phyloP scores from a whole-genome alignment of 2,329 filamentous ascomycete genomes.

The Penicillium polonicum region DNA sequence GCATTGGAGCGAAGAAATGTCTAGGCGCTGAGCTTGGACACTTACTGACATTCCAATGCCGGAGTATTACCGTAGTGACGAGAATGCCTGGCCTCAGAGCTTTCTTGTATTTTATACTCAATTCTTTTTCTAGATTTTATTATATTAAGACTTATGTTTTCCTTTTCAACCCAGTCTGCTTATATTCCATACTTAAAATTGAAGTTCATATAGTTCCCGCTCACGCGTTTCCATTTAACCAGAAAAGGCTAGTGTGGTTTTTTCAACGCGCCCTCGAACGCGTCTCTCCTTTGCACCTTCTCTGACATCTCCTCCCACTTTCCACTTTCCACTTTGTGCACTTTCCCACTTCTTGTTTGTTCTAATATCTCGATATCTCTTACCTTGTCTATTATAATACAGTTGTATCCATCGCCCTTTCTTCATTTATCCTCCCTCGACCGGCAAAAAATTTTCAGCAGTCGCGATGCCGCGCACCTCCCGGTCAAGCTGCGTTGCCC shows the following conservation, averaged over 20 bases:
- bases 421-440: constrained; percentile 3
- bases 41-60: constrained; percentile 24
- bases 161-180: background rate
- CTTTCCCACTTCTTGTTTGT: constrained; percentile 7
- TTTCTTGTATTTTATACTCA: background rate
- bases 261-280: constrained; percentile 17
- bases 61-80: constrained; percentile 22
- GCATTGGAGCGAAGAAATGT: background rate
- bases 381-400: constrained; percentile 20
- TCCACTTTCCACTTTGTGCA: constrained; percentile 3
- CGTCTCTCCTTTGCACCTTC: constrained; percentile 15
- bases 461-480: constrained; percentile 34
- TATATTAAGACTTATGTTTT: background rate
- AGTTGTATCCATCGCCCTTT: constrained; percentile 15
- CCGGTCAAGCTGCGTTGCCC: constrained; percentile 32
- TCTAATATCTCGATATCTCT: constrained; percentile 22
- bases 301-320: constrained; percentile 9
- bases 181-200: background rate
- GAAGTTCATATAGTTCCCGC: background rate
- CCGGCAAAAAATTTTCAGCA: constrained; percentile 19
- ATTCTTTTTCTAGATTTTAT: background rate
- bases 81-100: constrained; percentile 5
- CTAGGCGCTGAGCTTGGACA: background rate
- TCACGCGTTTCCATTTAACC: constrained; percentile 18
- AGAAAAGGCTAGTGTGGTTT: constrained; percentile 10